These are phyloP conservation scores for Candida glaebosa DNA, from an alignment of 805 yeast species.

Conservation along the genomic window DNA sequence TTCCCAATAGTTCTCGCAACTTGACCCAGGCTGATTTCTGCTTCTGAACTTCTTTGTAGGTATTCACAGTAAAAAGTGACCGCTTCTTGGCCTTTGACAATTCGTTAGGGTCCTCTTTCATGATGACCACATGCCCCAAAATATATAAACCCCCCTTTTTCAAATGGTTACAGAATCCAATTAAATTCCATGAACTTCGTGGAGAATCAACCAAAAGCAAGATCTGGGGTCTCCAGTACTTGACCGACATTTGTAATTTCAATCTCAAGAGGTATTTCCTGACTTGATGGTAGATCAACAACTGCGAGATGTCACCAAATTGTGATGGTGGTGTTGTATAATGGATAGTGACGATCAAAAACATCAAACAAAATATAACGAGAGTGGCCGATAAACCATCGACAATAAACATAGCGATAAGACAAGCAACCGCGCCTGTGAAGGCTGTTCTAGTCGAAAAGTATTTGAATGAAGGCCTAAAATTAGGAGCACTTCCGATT, in stretches of 20 bases:
- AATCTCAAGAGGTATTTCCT: slow-evolving; percentile 81
- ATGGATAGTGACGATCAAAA: slow-evolving; percentile 76
- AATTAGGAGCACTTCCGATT: slow-evolving; percentile 95
- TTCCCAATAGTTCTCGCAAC: slow-evolving; percentile 68
- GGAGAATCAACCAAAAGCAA: slow-evolving; percentile 88
- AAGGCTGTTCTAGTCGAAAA: slow-evolving; percentile 82
- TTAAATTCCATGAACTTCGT: slow-evolving; percentile 84
- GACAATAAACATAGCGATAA: slow-evolving; percentile 88
- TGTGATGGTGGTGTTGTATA: slow-evolving; percentile 91
- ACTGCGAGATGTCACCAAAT: slow-evolving; percentile 98
- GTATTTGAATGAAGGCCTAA: slow-evolving; percentile 90
- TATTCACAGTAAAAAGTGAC: slow-evolving; percentile 30
- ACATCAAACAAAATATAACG: slow-evolving; percentile 60
- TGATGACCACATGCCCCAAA: slow-evolving; percentile 84
- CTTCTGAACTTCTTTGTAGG: slow-evolving; percentile 63
- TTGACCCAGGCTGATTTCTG: slow-evolving; percentile 83
- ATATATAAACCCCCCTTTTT: slow-evolving; percentile 94
- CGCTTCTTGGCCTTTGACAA: slow-evolving; percentile 34
- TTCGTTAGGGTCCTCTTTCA: slow-evolving; percentile 34
- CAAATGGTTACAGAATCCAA: slow-evolving; percentile 88
- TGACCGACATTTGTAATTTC: slow-evolving; percentile 83
- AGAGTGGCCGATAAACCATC: slow-evolving; percentile 87
- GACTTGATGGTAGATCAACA: slow-evolving; percentile 93
- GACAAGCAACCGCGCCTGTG: slow-evolving; percentile 65
- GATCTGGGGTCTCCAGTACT: slow-evolving; percentile 98